phyloP scores from a whole-genome alignment of 2,329 filamentous ascomycete species.

The Arthrobotrys sinensis region DNA sequence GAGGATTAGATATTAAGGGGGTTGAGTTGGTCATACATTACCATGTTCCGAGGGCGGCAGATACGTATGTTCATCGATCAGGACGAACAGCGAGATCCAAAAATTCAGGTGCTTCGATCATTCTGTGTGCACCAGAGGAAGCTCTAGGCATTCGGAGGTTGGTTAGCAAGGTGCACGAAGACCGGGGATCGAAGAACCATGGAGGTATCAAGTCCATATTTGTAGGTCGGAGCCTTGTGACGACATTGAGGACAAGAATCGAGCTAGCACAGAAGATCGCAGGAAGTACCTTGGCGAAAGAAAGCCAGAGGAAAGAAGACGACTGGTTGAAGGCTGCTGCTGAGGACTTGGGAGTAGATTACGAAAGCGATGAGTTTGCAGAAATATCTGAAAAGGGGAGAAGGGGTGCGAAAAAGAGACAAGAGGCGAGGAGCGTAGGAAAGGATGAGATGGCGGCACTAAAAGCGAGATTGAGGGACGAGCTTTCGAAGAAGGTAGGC shows the following conservation, averaged over 20 bases:
- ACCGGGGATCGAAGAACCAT: conserved; percentile 66
- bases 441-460: conserved; percentile 82
- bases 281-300: conserved; percentile 86
- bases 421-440: conserved; percentile 69
- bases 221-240: conserved; percentile 83
- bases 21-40: conserved; percentile 95
- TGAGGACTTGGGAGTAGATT: conserved; percentile 93
- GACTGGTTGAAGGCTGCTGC: conserved; percentile 87
- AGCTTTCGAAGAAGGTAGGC: conserved; percentile 78
- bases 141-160: conserved; percentile 86
- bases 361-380: conserved; percentile 88
- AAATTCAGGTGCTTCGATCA: conserved; percentile 82
- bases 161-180: conserved; percentile 86
- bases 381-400: conserved; percentile 73
- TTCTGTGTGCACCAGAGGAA: conserved; percentile 93
- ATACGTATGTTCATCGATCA: conserved; percentile 95
- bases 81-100: conserved; percentile 91
- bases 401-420: conserved; percentile 73
- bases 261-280: conserved; percentile 88
- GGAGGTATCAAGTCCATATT: conserved; percentile 82
- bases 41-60: conserved; percentile 90
- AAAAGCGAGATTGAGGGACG: conserved; percentile 79
- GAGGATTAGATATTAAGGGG: conserved; percentile 91
- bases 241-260: conserved; percentile 82
- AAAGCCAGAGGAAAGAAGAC: conserved; percentile 86